phyloP scores from a whole-genome alignment of 1,284 basidiomycete species.

The Naganishia liquefaciens region DNA sequence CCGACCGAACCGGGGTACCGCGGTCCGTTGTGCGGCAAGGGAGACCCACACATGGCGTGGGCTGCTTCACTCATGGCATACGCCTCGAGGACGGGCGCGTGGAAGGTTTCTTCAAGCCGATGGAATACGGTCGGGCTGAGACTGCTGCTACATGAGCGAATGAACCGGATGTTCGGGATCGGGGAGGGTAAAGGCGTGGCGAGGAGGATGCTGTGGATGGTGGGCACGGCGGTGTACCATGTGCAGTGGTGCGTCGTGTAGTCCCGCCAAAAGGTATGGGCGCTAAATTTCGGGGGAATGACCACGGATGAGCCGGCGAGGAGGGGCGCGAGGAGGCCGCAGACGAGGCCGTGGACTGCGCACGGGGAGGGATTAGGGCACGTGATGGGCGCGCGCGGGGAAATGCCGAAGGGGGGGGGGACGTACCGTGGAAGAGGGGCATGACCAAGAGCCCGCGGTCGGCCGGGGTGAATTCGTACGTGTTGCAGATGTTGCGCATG shows the following conservation, averaged over 20 bases:
- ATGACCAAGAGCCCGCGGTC: slow-evolving; percentile 62
- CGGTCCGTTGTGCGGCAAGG: slow-evolving; percentile 39
- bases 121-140: slow-evolving; percentile 55
- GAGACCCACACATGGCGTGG: slow-evolving; percentile 54
- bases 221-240: slow-evolving; percentile 60
- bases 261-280: slow-evolving; percentile 64
- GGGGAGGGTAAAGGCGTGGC: slow-evolving; percentile 50
- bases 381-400: background rate
- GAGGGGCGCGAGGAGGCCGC: slow-evolving; percentile 64
- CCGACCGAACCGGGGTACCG: slow-evolving; percentile 57
- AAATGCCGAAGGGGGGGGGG: background rate
- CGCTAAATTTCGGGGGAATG: slow-evolving; percentile 63
- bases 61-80: slow-evolving; percentile 55
- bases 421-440: slow-evolving; percentile 64
- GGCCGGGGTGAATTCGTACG: slow-evolving; percentile 59
- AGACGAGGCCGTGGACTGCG: slow-evolving; percentile 58
- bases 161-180: slow-evolving; percentile 56
- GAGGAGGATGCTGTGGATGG: slow-evolving; percentile 58
- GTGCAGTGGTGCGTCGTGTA: slow-evolving; percentile 58
- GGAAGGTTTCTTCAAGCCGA: slow-evolving; percentile 55
- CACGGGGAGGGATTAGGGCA: background rate
- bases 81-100: slow-evolving; percentile 58
- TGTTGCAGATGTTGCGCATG: slow-evolving; percentile 61
- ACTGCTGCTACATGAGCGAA: slow-evolving; percentile 57
- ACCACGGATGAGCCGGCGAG: slow-evolving; percentile 63